Percentiles rank a stretch among this genome's conserved stretches.
These are phyloP conservation scores for Podaxis sp. DNA, from an alignment of 768 basidiomycete species.

Conservation along the genomic window DNA sequence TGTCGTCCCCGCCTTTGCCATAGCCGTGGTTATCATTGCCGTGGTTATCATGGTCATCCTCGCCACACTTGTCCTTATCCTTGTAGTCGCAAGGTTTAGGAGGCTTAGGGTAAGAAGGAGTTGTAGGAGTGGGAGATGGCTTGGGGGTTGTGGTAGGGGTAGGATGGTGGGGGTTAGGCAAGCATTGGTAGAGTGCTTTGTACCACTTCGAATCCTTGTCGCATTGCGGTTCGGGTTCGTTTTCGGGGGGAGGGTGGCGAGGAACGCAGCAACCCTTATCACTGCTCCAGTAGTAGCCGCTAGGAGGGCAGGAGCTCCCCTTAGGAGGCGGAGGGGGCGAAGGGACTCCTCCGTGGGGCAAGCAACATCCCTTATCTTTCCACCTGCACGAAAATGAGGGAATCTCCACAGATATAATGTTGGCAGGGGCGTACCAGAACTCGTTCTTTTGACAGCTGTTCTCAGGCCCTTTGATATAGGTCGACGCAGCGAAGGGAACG, in stretches of 20 bases:
- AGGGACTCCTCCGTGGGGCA: constrained; percentile 40
- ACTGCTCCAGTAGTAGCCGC: constrained; percentile 48
- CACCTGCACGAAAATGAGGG: constrained; percentile 28
- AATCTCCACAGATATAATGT: not conserved
- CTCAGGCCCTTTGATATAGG: not conserved
- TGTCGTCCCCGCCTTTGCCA: not conserved
- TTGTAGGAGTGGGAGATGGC: constrained; percentile 26
- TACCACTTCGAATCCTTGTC: constrained; percentile 47
- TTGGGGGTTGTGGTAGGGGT: constrained; percentile 11
- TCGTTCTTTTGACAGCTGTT: constrained; percentile 28
- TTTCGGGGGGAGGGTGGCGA: constrained; percentile 35
- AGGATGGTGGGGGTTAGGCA: constrained; percentile 35
- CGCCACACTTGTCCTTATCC: not conserved
- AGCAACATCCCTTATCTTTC: constrained; percentile 36
- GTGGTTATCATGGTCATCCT: constrained; percentile 5
- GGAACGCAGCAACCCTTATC: constrained; percentile 56
- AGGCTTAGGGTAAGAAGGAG: constrained; percentile 36
- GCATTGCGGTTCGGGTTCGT: constrained; percentile 53
- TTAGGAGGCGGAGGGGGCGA: constrained; percentile 46
- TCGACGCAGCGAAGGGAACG: constrained; percentile 9
- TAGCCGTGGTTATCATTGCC: not conserved
- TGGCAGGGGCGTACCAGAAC: constrained; percentile 27
- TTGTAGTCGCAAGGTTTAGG: not conserved
- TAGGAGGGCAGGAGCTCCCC: constrained; percentile 45
- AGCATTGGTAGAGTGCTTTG: constrained; percentile 39